These are phyloP conservation scores for Kondoa subrosea DNA, from an alignment of 768 basidiomycete genomes.

Conservation along the genomic window DNA sequence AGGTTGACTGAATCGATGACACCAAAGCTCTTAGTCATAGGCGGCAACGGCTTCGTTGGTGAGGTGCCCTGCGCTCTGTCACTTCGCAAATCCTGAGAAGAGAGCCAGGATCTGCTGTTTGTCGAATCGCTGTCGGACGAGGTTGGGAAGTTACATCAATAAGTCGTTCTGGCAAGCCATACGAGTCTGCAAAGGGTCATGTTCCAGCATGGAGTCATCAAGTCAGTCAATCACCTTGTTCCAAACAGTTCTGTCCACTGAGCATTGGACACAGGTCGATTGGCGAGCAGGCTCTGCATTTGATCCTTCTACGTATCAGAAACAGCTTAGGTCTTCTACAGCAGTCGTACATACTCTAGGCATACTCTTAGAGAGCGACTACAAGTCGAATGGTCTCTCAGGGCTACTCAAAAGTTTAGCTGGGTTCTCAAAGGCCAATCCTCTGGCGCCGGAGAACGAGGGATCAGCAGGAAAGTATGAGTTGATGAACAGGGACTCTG, in stretches of 20 bases:
- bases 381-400: conserved; percentile 54
- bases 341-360: conserved; percentile 90
- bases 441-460: conserved; percentile 29
- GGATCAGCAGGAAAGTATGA: conserved; percentile 46
- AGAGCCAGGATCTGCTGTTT: conserved; percentile 69
- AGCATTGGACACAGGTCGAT: conserved; percentile 44
- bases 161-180: conserved; percentile 75
- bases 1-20: conserved; percentile 9
- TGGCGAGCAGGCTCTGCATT: conserved; percentile 79
- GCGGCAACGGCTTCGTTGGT: conserved; percentile 98
- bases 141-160: conserved; percentile 80
- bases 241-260: neutral
- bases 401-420: conserved; percentile 32
- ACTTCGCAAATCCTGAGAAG: neutral
- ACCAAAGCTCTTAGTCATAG: conserved; percentile 65
- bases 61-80: conserved; percentile 19
- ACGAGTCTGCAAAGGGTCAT: conserved; percentile 75
- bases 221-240: conserved; percentile 35
- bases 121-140: conserved; percentile 62
- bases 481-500: conserved; percentile 69
- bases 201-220: conserved; percentile 66
- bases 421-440: conserved; percentile 41
- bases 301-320: conserved; percentile 51
- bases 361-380: conserved; percentile 64
- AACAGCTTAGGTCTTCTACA: conserved; percentile 48